Conservation (phyloP, 2,329 filamentous ascomycete genomes). For the Lasiodiplodia hormozganensis region DNA sequence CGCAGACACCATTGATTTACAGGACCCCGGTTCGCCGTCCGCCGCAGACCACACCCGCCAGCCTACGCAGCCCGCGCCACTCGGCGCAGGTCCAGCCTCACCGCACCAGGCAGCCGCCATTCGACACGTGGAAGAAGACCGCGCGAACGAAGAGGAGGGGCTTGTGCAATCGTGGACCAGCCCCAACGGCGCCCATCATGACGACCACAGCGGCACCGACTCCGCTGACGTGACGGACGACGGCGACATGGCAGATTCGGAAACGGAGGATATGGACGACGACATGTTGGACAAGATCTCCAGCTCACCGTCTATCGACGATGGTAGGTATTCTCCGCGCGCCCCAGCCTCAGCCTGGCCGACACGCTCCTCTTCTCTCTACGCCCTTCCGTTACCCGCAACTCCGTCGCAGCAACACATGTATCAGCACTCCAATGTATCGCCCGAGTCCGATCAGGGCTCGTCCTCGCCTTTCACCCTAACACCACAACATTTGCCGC, state of each 20-base stretch:
- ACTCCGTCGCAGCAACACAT: slow-evolving; percentile 32
- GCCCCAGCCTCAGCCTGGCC: slow-evolving; percentile 44
- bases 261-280: slow-evolving; percentile 74
- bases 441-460: slow-evolving; percentile 38
- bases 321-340: slow-evolving; percentile 79
- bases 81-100: slow-evolving; percentile 65
- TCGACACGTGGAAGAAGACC: slow-evolving; percentile 78
- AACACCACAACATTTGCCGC: slow-evolving; percentile 53
- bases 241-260: slow-evolving; percentile 66
- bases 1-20: slow-evolving; percentile 92
- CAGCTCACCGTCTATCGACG: slow-evolving; percentile 97
- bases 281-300: slow-evolving; percentile 99
- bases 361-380: slow-evolving; percentile 51
- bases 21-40: slow-evolving; percentile 81
- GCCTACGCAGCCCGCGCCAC: slow-evolving; percentile 57
- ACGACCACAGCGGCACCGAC: slow-evolving; percentile 64
- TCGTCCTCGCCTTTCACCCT: slow-evolving; percentile 54
- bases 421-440: slow-evolving; percentile 36
- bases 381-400: slow-evolving; percentile 40
- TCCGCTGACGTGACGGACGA: slow-evolving; percentile 50
- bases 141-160: slow-evolving; percentile 72
- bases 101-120: slow-evolving; percentile 88
- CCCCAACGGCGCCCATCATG: slow-evolving; percentile 34
- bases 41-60: slow-evolving; percentile 79
- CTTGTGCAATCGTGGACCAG: slow-evolving; percentile 55